Percentiles rank a stretch among this genome's conserved stretches.
Conservation (phyloP, 2,329 filamentous ascomycete species). For the Talaromyces funiculosus region DNA sequence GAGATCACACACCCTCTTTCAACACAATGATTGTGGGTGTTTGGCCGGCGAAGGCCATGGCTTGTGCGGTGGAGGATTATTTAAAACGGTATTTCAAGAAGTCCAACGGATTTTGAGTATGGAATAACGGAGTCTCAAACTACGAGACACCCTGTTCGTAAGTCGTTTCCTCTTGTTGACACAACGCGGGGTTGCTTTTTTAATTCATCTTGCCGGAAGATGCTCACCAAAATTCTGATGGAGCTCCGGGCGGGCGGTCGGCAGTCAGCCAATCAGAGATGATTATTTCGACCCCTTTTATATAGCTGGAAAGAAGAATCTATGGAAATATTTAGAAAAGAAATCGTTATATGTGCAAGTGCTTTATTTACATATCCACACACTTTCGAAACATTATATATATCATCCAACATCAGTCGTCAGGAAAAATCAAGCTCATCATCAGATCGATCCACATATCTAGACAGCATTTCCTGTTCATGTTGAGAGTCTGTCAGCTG, state of each 20-base stretch:
- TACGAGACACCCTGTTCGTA: not conserved
- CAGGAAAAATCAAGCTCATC: constrained; percentile 31
- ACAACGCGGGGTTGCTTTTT: constrained; percentile 27
- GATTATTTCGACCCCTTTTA: not conserved
- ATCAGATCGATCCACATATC: constrained; percentile 35
- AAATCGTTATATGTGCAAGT: not conserved
- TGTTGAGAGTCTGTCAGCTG: constrained; percentile 36
- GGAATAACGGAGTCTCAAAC: not conserved
- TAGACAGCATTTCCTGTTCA: constrained; percentile 35
- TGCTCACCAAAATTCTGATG: constrained; percentile 37
- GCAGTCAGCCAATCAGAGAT: constrained; percentile 30
- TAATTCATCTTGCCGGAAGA: constrained; percentile 36
- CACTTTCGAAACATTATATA: not conserved
- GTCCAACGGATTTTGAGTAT: not conserved
- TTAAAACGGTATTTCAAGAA: not conserved
- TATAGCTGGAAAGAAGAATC: not conserved
- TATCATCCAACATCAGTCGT: not conserved
- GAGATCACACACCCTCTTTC: constrained; percentile 73
- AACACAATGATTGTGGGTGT: constrained; percentile 97
- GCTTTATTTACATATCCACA: not conserved
- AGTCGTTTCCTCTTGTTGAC: constrained; percentile 22
- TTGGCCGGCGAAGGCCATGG: constrained; percentile 94
- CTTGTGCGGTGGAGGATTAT: constrained; percentile 22
- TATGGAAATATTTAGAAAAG: not conserved
- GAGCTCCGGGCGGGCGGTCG: constrained; percentile 31